Evolutionary conservation across 2,329 filamentous ascomycete species (phyloP).

Genomic region (Harringtonia lauricola): DNA sequence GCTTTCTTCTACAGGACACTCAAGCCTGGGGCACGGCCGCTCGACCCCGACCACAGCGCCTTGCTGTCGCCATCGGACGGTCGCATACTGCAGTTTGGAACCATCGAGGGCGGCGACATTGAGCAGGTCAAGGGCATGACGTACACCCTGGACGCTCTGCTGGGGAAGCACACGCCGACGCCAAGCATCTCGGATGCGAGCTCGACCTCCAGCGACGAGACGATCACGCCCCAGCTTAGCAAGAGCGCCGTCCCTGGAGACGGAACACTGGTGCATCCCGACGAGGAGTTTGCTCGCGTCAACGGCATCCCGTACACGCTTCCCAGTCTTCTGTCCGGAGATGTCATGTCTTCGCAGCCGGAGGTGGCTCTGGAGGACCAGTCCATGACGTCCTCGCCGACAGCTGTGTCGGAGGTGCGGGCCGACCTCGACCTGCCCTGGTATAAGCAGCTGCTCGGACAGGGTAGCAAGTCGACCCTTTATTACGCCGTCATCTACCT

Average conservation of each 20-base stretch:
- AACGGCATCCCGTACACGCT: constrained; percentile 94
- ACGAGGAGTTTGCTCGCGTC: constrained; percentile 87
- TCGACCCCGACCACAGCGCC: constrained; percentile 71
- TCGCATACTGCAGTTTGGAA: constrained; percentile 80
- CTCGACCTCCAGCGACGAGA: constrained; percentile 10
- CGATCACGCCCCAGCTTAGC: not conserved
- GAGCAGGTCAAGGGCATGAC: constrained; percentile 99
- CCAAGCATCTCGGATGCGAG: constrained; percentile 37
- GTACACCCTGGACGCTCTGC: constrained; percentile 85
- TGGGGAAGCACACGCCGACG: constrained; percentile 55
- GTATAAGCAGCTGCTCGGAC: constrained; percentile 54
- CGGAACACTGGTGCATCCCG: constrained; percentile 60
- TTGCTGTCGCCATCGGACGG: constrained; percentile 86
- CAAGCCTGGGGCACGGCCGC: constrained; percentile 75
- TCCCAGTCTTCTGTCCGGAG: constrained; percentile 76
- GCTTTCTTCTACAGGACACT: constrained; percentile 95
- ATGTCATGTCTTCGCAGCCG: constrained; percentile 29
- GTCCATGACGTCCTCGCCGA: constrained; percentile 53
- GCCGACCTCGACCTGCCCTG: constrained; percentile 72
- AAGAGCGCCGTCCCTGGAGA: constrained; percentile 27
- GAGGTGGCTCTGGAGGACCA: constrained; percentile 55
- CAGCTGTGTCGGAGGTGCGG: constrained; percentile 65
- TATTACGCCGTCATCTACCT: constrained; percentile 96
- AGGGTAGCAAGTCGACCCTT: constrained; percentile 54
- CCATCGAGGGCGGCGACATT: constrained; percentile 86